Evolutionary conservation across 257 asterid genomes (phyloP).

Genomic region (Lycium ferocissimum): DNA sequence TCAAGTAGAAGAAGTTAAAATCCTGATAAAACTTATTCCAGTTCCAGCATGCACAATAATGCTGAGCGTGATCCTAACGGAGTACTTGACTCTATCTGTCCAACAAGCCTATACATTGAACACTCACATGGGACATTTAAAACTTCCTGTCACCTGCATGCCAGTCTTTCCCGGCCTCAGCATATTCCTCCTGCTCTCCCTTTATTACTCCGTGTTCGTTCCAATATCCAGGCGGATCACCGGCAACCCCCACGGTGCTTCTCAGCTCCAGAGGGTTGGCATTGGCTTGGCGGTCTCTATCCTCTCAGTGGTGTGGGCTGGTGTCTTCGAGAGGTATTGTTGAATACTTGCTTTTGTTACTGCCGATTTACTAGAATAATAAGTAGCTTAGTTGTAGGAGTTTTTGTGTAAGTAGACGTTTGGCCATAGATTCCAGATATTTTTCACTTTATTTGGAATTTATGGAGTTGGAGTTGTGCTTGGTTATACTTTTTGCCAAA

Average conservation of each 20-base stretch:
- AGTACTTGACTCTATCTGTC: constrained; percentile 85
- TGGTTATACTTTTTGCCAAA: too few relatives aligned
- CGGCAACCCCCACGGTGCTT: constrained; percentile 98
- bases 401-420: too few relatives aligned
- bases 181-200: constrained; percentile 84
- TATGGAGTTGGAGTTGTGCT: too few relatives aligned
- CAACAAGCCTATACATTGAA: constrained; percentile 94
- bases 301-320: constrained; percentile 85
- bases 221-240: constrained; percentile 83
- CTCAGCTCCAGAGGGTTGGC: constrained; percentile 96
- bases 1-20: constrained; percentile 96
- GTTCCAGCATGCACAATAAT: constrained; percentile 84
- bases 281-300: constrained; percentile 92
- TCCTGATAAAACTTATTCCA: constrained; percentile 79
- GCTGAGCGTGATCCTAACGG: constrained; percentile 82
- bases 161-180: constrained; percentile 98
- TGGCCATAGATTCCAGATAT: too few relatives aligned
- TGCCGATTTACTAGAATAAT: too few relatives aligned
- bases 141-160: constrained; percentile 98
- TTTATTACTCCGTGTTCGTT: constrained; percentile 83
- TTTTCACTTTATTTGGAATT: too few relatives aligned
- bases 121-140: constrained; percentile 82
- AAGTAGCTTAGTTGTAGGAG: too few relatives aligned
- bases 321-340: constrained; percentile 62
- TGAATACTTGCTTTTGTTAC: too few relatives aligned